Percentiles rank a stretch among this genome's conserved stretches.
Conservation (phyloP, 1,284 basidiomycete genomes). For the Ganoderma meredithae region DNA sequence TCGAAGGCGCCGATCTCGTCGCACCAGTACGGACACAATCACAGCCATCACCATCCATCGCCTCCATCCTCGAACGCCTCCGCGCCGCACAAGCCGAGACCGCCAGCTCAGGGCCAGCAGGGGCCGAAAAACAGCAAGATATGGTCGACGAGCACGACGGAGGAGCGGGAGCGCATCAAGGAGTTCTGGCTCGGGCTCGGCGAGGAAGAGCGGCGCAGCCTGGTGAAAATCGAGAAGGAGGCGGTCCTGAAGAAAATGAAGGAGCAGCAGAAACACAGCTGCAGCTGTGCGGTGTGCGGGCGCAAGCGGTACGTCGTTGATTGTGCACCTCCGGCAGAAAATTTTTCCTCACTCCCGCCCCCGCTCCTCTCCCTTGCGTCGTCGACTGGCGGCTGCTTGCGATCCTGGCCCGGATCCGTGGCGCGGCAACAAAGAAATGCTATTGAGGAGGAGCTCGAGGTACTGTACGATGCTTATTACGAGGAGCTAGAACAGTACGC, state of each 20-base stretch:
- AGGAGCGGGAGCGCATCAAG: slow-evolving; percentile 96
- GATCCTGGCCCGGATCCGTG: slow-evolving; percentile 10
- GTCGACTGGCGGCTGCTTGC: slow-evolving; percentile 29
- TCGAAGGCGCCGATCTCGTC: slow-evolving; percentile 71
- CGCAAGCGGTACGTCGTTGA: slow-evolving; percentile 85
- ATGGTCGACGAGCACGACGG: slow-evolving; percentile 88
- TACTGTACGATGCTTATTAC: slow-evolving; percentile 99
- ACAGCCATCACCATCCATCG: slow-evolving; percentile 71
- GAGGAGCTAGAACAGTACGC: slow-evolving; percentile 99
- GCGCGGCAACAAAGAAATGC: slow-evolving; percentile 68
- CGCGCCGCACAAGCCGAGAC: slow-evolving; percentile 54
- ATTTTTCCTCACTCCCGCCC: slow-evolving; percentile 48
- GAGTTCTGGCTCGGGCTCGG: slow-evolving; percentile 95
- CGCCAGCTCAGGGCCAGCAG: slow-evolving; percentile 46
- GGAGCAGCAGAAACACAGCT: slow-evolving; percentile 97
- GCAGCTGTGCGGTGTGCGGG: slow-evolving; percentile 96
- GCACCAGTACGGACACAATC: slow-evolving; percentile 60
- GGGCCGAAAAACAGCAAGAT: slow-evolving; percentile 67
- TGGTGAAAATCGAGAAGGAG: slow-evolving; percentile 98
- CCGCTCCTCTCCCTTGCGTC: slow-evolving; percentile 32
- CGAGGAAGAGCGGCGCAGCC: slow-evolving; percentile 87
- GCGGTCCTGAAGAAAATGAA: slow-evolving; percentile 98
- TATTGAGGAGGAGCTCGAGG: slow-evolving; percentile 99
- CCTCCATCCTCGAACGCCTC: slow-evolving; percentile 72
- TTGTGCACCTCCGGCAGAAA: slow-evolving; percentile 31